Evolutionary conservation across 2,329 filamentous ascomycete genomes (phyloP), one percentile per base, ranked within the genome.

Genomic region (Tolypocladium paradoxum): DNA sequence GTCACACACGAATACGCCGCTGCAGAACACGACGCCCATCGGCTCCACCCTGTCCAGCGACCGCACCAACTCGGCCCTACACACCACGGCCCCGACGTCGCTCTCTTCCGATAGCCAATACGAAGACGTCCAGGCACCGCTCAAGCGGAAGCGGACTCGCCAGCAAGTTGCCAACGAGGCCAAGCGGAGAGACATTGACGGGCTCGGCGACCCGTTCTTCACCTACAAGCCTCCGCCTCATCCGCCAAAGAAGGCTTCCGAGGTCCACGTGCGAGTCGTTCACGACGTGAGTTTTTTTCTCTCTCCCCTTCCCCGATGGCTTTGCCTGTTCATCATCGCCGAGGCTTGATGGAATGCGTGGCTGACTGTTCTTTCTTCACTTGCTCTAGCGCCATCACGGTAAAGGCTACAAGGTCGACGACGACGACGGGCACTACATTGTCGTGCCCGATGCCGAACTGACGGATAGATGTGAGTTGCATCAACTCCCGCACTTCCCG

Each of bases 341-440:
- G 11, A 20, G 16, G 6, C n/a, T 35, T 20, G n/a, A 37, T 55
- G 11, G 24, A 34, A 29, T 35, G 20, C 24, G 27, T 50, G 11
- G 14, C n/a, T 50, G 11, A 27, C 29, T 6, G 33, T 20, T 3
- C 4, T 12, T 14, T 29, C 9, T 29, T 11, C 18, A 43, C 38
- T 49, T 36, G 27, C 4, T 33, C 38, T 33, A 67, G 65, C 63
- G 65, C 49, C 64, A 65, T 38, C 72, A 74, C 48, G 74, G 74
- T 54, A 79, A 79, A 57, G 75, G 83, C 59, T 77, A 84, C 61
- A 93, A 95, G 66, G 86, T 93, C 46, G 93, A 99, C 63, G 93
- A 99, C 60, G 90, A 96, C 47, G 93, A 99, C 62, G 93, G 93
- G 6, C 93, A 99, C 70, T 99, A 96, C 66, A 90, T 97, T 61